Conservation (phyloP, 306 rosid genomes). For the Vigna nakashimae region DNA sequence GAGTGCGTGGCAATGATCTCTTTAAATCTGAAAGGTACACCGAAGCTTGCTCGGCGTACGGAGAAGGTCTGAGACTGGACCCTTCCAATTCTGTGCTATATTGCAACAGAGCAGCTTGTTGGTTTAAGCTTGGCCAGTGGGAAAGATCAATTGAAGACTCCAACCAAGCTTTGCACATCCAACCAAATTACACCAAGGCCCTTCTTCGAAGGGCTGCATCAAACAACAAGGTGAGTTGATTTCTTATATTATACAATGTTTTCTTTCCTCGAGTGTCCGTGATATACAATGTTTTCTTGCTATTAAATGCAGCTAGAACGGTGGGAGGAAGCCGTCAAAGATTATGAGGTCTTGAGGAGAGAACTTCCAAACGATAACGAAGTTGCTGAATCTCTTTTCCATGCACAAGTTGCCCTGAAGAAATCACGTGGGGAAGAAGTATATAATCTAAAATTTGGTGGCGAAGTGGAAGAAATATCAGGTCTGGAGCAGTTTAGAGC, state of each 20-base stretch:
- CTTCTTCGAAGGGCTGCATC: slow-evolving; percentile 98
- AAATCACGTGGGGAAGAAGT: slow-evolving; percentile 94
- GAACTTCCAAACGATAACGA: slow-evolving; percentile 82
- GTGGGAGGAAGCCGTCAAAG: slow-evolving; percentile 87
- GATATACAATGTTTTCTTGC: slow-evolving; percentile 15
- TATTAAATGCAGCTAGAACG: slow-evolving; percentile 72
- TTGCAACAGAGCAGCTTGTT: slow-evolving; percentile 97
- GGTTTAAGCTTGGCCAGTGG: slow-evolving; percentile 95
- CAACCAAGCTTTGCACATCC: slow-evolving; percentile 77
- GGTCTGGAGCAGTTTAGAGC: slow-evolving; percentile 84
- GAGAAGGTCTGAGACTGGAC: slow-evolving; percentile 86
- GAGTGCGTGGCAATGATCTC: slow-evolving; percentile 89
- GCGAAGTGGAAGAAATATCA: slow-evolving; percentile 87
- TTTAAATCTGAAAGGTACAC: slow-evolving; percentile 92
- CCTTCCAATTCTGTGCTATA: slow-evolving; percentile 83
- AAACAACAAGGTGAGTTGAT: slow-evolving; percentile 71
- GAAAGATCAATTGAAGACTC: slow-evolving; percentile 88
- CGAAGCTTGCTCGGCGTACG: slow-evolving; percentile 89
- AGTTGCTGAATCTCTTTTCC: slow-evolving; percentile 90
- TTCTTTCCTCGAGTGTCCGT: slow-evolving; percentile 8
- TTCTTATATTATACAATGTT: not conserved
- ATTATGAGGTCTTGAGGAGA: slow-evolving; percentile 75
- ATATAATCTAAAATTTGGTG: slow-evolving; percentile 79
- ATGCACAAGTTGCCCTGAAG: slow-evolving; percentile 85
- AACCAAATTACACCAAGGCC: slow-evolving; percentile 85